phyloP scores from a whole-genome alignment of 805 yeast species.

The Cyberlindnera amylophila region DNA sequence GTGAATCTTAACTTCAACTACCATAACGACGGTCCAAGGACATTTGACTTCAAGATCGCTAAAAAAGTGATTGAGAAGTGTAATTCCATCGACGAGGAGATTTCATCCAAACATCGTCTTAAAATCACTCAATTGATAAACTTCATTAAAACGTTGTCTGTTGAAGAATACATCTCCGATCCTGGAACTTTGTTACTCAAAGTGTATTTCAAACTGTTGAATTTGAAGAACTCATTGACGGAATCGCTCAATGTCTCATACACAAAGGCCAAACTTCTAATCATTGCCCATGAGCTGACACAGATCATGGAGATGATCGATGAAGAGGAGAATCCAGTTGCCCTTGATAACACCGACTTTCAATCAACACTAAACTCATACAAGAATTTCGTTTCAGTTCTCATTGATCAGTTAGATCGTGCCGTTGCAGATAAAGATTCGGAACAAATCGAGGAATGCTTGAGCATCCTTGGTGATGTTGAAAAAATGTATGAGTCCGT shows the following conservation, averaged over 20 bases:
- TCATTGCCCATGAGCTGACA: slow-evolving; percentile 62
- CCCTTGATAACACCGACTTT: slow-evolving; percentile 31
- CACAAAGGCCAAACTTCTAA: slow-evolving; percentile 60
- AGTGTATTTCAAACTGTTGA: slow-evolving; percentile 35
- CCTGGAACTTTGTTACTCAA: slow-evolving; percentile 25
- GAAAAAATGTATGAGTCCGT: slow-evolving; percentile 69
- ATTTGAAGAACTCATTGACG: slow-evolving; percentile 46
- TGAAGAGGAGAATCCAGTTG: slow-evolving; percentile 19
- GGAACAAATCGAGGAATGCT: slow-evolving; percentile 59
- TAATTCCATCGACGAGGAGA: slow-evolving; percentile 38
- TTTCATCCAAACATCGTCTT: slow-evolving; percentile 42
- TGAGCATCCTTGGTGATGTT: slow-evolving; percentile 63
- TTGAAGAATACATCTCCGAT: slow-evolving; percentile 23
- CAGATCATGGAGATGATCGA: slow-evolving; percentile 30
- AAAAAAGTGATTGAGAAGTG: slow-evolving; percentile 50
- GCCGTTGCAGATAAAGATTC: slow-evolving; percentile 52
- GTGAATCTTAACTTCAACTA: slow-evolving; percentile 26
- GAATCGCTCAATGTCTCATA: slow-evolving; percentile 55
- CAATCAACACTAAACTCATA: slow-evolving; percentile 46
- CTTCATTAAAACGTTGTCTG: slow-evolving; percentile 29
- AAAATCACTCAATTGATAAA: slow-evolving; percentile 43
- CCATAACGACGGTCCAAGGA: slow-evolving; percentile 18
- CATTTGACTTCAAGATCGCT: slow-evolving; percentile 52
- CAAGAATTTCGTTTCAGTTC: slow-evolving; percentile 53
- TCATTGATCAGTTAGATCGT: slow-evolving; percentile 53